Conservation (phyloP, 2,329 filamentous ascomycete genomes). For the Bipolaris bicolor region DNA sequence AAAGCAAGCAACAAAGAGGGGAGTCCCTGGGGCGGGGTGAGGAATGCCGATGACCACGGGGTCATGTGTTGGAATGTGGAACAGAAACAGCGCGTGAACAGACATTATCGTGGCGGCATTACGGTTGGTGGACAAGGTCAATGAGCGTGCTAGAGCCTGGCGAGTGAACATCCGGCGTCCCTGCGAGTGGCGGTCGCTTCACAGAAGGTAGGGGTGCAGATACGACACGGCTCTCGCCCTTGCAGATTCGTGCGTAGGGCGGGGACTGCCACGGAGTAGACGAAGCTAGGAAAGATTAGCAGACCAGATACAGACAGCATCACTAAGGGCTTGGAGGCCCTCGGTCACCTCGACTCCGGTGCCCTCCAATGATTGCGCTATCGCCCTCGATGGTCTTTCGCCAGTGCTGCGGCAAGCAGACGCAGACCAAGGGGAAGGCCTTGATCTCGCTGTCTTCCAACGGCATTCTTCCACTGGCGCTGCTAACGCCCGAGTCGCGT, state of each 20-base stretch:
- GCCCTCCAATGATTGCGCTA: constrained; percentile 40
- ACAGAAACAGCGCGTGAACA: constrained; percentile 30
- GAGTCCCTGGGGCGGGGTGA: constrained; percentile 12
- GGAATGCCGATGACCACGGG: constrained; percentile 18
- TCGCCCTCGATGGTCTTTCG: constrained; percentile 95
- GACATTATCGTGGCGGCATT: constrained; percentile 45
- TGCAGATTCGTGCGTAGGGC: constrained; percentile 6
- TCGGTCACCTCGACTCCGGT: constrained; percentile 44
- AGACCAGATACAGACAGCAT: constrained; percentile 18
- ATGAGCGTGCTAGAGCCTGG: constrained; percentile 42
- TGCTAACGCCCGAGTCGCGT: constrained; percentile 91
- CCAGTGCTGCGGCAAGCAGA: constrained; percentile 95
- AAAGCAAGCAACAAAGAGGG: not conserved
- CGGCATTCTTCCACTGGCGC: constrained; percentile 62
- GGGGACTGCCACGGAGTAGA: constrained; percentile 22
- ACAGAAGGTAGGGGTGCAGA: constrained; percentile 13
- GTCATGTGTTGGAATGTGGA: constrained; percentile 32
- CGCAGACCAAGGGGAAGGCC: constrained; percentile 94
- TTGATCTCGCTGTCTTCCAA: constrained; percentile 79
- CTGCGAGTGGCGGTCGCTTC: constrained; percentile 27
- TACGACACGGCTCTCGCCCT: constrained; percentile 10
- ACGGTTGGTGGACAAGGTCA: constrained; percentile 33
- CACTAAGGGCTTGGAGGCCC: constrained; percentile 39
- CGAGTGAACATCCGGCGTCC: constrained; percentile 27
- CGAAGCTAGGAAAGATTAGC: constrained; percentile 37